phyloP scores from a whole-genome alignment of 805 yeast genomes.

The Lipomyces sp. region DNA sequence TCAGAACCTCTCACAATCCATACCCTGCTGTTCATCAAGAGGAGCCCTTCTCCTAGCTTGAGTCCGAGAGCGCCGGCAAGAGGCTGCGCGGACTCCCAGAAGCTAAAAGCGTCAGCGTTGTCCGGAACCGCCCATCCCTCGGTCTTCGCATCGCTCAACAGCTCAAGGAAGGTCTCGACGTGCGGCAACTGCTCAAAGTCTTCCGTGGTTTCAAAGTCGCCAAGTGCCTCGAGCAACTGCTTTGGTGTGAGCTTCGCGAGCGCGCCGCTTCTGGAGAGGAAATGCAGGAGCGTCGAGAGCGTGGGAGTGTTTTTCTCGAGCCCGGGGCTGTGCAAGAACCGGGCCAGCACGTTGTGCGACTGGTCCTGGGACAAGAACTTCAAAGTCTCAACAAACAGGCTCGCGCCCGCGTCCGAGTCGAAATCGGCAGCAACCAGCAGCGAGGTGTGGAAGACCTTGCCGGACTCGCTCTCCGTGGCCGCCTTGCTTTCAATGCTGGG shows the following conservation, averaged over 20 bases:
- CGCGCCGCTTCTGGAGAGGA: conserved; percentile 1
- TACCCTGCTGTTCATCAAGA: conserved; percentile 18
- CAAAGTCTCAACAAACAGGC: conserved; percentile 8
- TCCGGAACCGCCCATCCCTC: conserved; percentile 28
- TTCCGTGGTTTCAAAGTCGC: conserved; percentile 1
- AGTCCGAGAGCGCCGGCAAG: conserved; percentile 5
- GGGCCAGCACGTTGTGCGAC: conserved; percentile 1
- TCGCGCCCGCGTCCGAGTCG: conserved; percentile 20
- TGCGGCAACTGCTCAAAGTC: conserved; percentile 23
- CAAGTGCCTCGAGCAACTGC: conserved; percentile 1
- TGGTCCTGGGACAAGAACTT: conserved; percentile 2
- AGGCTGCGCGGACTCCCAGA: conserved; percentile 15
- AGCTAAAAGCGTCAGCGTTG: conserved; percentile 14
- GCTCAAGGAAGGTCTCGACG: not conserved
- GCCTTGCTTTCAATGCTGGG: conserved; percentile 12
- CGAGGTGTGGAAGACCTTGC: conserved; percentile 14
- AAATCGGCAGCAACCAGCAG: conserved; percentile 18
- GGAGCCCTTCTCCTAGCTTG: not conserved
- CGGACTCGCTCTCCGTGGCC: conserved; percentile 1
- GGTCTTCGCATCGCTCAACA: conserved; percentile 6
- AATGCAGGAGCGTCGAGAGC: conserved; percentile 21
- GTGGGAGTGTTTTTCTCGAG: conserved; percentile 13
- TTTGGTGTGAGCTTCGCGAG: conserved; percentile 12
- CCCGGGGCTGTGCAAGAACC: conserved; percentile 24
- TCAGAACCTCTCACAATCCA: too few relatives aligned